Conservation (phyloP, 129 eudicot species). For the Tanacetum coccineum region DNA sequence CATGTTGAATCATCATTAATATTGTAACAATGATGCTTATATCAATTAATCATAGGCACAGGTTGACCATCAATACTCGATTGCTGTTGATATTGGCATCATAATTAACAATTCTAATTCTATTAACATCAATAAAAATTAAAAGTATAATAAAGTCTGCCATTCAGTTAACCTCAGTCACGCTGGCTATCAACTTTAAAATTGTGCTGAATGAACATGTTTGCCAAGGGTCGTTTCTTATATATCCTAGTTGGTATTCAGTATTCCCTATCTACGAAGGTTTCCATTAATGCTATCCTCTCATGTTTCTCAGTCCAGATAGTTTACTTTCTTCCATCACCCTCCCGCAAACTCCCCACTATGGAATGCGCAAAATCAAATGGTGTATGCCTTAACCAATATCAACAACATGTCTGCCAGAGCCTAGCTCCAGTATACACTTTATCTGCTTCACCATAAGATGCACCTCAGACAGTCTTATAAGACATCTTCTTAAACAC, state of each 20-base stretch:
- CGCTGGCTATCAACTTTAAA: not conserved
- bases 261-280: not conserved
- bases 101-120: not conserved
- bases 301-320: not conserved
- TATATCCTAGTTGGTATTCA: not conserved
- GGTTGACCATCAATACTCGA: not conserved
- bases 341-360: not conserved
- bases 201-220: not conserved
- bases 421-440: not conserved
- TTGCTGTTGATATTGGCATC: not conserved
- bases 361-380: not conserved
- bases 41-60: constrained; percentile 1
- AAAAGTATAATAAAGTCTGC: too few relatives aligned
- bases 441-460: not conserved
- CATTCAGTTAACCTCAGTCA: not conserved
- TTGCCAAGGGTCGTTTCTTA: not conserved
- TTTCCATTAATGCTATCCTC: not conserved
- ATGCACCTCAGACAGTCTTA: not conserved
- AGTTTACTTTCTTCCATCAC: not conserved
- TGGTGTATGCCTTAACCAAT: not conserved
- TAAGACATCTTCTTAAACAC: not conserved
- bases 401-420: not conserved
- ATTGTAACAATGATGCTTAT: not conserved
- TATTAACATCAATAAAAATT: not conserved
- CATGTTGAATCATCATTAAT: not conserved